Percentiles rank a stretch among this genome's conserved stretches.
Conservation (phyloP, 108 stramenopile genomes). For the Mayamaea pseudoterrestris region DNA sequence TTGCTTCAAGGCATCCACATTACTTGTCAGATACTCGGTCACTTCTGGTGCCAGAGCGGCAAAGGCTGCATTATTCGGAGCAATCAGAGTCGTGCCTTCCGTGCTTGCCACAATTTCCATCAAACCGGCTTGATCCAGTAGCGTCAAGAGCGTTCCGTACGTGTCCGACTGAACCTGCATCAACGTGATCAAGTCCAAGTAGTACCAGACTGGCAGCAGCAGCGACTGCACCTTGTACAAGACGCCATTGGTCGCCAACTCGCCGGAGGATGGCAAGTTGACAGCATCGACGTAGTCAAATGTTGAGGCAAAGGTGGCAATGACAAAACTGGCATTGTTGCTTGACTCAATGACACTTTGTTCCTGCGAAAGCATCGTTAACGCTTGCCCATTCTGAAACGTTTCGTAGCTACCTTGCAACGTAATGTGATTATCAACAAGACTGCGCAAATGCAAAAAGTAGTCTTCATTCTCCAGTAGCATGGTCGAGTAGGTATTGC, state of each 20-base stretch:
- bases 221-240: slow-evolving; percentile 17
- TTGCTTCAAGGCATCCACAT: background rate
- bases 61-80: slow-evolving; percentile 8
- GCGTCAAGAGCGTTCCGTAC: no score
- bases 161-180: no score
- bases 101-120: no score
- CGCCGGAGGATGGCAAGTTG: no score
- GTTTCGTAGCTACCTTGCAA: no score
- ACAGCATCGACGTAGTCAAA: slow-evolving; percentile 6
- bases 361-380: background rate
- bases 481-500: background rate
- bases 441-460: background rate
- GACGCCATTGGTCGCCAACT: slow-evolving; percentile 19
- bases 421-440: background rate
- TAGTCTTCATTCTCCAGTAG: background rate
- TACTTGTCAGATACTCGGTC: background rate
- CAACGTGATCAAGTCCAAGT: no score
- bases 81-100: slow-evolving; percentile 6
- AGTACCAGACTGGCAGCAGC: no score
- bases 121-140: no score
- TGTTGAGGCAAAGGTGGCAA: background rate
- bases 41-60: background rate
- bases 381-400: no score
- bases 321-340: no score
- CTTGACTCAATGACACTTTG: no score